These are phyloP conservation scores for Mortierella sp. DNA, from an alignment of 371 early-diverging fungal genomes.

Conservation along the genomic window DNA sequence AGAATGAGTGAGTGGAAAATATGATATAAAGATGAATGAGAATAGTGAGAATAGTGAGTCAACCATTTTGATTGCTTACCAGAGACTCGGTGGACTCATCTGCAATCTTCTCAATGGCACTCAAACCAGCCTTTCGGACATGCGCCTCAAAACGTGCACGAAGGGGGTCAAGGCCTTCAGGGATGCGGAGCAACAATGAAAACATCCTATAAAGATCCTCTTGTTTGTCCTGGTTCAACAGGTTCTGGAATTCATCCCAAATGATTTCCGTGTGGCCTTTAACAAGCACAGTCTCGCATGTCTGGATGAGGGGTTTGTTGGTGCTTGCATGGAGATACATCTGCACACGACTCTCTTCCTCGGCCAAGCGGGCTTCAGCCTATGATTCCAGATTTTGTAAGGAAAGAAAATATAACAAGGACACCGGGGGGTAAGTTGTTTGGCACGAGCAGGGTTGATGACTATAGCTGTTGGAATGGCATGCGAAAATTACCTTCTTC, in stretches of 20 bases:
- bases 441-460: background rate
- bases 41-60: background rate
- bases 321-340: constrained; percentile 90
- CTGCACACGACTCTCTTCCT: constrained; percentile 92
- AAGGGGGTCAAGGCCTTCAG: constrained; percentile 86
- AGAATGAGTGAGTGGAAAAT: background rate
- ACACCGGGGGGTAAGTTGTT: background rate
- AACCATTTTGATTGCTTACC: constrained; percentile 10
- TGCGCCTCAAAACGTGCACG: constrained; percentile 84
- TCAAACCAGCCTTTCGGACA: constrained; percentile 87
- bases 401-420: background rate
- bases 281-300: constrained; percentile 88
- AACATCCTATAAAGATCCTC: constrained; percentile 93
- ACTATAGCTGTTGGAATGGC: background rate
- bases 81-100: constrained; percentile 68
- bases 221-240: constrained; percentile 87
- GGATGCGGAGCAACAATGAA: constrained; percentile 82
- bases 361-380: constrained; percentile 85
- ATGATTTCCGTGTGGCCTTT: constrained; percentile 83
- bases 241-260: constrained; percentile 89
- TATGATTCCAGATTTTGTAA: constrained; percentile 25
- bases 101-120: constrained; percentile 86
- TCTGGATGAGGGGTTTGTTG: constrained; percentile 77
- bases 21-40: background rate
- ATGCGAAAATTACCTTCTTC: constrained; percentile 73